Base-by-base conservation (phyloP, 2,329 filamentous ascomycete species). In the Colletotrichum camelliae region DNA sequence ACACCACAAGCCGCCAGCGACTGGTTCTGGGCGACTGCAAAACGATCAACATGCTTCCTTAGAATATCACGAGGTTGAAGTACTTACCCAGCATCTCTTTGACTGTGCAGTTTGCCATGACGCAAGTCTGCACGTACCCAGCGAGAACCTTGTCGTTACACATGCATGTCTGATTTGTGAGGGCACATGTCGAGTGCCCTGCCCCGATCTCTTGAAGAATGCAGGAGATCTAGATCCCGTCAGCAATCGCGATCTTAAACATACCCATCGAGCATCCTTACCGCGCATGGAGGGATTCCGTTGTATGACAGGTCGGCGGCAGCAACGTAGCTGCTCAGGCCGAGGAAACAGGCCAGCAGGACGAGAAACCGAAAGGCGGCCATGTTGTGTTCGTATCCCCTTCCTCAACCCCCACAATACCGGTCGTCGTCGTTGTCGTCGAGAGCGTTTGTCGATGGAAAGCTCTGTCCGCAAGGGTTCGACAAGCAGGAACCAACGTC, bases 1-100 rank as follows among this genome's bases (percentile, higher is more conserved):
- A 69, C 64, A 27, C 35, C 70, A 5, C 74, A 76, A 31, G 80
- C 75, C 7, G 43, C 29, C 2, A 33, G 31, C 18, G 70, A n/a
- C 39, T 75, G 71, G 9, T 76, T 74, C 2, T 24, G 39, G 24
- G 71, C 31, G 16, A 57, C 74, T 76, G 24, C 9, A 8, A 21
- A n/a, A n/a, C n/a, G 18, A 39, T 10, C 12, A 66, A 62, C 10
- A 39, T 16, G 52, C 21, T 21, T 39, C 9, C 3, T 7, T 58
- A 33, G 0, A 2, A 27, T 2, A 64, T 7, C 4, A 21, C n/a
- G 43, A 13, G 43, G 3, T 21, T 52, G 43, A 1, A 52, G 43
- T 35, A 9, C 74, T 70, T 18, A 76, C 74, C 70, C 3, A 76
- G 31, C 71, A 70, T 66, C 15, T 76, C 74, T 13, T 67, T 74